Evolutionary conservation across 441 rosid species (phyloP).

Genomic region (Erodium moschatum): DNA sequence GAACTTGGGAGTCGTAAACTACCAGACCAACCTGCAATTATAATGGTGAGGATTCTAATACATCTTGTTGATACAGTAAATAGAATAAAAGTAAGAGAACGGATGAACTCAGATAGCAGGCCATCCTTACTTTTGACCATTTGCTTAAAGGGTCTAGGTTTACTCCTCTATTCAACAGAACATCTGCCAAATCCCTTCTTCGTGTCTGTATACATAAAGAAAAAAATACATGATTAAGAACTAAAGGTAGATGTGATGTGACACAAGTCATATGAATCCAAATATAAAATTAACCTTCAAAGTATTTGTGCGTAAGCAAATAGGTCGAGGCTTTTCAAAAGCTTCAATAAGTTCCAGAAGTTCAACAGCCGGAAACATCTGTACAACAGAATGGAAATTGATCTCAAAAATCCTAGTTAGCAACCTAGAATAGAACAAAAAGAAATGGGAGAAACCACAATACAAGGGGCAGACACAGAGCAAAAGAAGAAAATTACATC

Average conservation of each 20-base stretch:
- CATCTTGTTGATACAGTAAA: conserved; percentile 12
- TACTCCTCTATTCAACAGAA: conserved; percentile 86
- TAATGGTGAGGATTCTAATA: neutral
- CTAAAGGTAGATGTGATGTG: neutral
- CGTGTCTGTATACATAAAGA: conserved; percentile 43
- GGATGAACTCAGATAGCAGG: conserved; percentile 6
- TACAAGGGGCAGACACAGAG: no score
- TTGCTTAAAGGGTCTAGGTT: conserved; percentile 85
- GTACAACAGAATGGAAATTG: conserved; percentile 20
- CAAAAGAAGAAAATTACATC: conserved; percentile 40
- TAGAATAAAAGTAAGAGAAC: neutral
- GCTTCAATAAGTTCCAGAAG: conserved; percentile 82
- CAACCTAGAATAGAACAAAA: neutral
- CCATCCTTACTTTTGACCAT: conserved; percentile 76
- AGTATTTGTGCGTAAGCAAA: conserved; percentile 80
- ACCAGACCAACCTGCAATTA: conserved; percentile 70
- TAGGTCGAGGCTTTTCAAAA: conserved; percentile 86
- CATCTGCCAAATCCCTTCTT: conserved; percentile 90
- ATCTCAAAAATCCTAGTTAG: neutral
- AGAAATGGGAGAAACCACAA: neutral
- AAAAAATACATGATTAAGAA: neutral
- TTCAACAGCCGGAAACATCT: conserved; percentile 94
- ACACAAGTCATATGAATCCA: conserved; percentile 1
- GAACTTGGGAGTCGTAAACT: conserved; percentile 86
- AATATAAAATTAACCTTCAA: conserved; percentile 46